These are phyloP conservation scores for Epichloe gansuensis DNA, from an alignment of 2,329 filamentous ascomycete genomes.

Conservation along the genomic window DNA sequence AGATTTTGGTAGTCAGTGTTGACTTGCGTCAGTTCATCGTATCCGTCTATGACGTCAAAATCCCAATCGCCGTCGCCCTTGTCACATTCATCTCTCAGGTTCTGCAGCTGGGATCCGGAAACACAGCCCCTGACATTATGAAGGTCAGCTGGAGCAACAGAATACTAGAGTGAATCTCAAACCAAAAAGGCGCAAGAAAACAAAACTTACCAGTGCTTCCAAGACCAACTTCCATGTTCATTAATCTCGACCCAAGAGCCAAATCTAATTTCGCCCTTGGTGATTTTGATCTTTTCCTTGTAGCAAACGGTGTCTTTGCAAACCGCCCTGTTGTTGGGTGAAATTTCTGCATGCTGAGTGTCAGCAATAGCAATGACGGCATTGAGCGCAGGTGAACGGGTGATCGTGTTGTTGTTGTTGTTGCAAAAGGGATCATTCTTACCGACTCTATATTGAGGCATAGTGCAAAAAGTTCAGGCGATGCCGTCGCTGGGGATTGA, in stretches of 20 bases:
- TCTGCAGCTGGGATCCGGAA: constrained; percentile 60
- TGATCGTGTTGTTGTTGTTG: neutral
- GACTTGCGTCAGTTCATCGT: constrained; percentile 55
- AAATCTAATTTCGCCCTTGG: constrained; percentile 67
- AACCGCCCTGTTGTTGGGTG: constrained; percentile 57
- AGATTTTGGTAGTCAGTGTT: neutral
- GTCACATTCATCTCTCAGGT: constrained; percentile 47
- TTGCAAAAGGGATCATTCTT: constrained; percentile 12
- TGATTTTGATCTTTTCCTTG: constrained; percentile 54
- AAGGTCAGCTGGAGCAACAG: neutral
- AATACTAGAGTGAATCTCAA: neutral
- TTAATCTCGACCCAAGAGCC: constrained; percentile 58
- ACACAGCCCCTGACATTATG: constrained; percentile 62
- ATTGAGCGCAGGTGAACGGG: neutral
- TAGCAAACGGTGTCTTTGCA: constrained; percentile 70
- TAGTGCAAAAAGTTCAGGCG: neutral
- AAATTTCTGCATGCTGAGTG: constrained; percentile 47
- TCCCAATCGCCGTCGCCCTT: constrained; percentile 38
- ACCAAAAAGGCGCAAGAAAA: neutral
- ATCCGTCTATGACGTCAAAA: constrained; percentile 64
- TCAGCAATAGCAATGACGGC: neutral
- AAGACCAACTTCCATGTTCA: constrained; percentile 54
- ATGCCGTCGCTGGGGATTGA: too few relatives aligned
- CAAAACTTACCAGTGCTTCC: constrained; percentile 72
- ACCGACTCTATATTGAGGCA: constrained; percentile 38